These are phyloP conservation scores for Mycotypha africana DNA, from an alignment of 371 early-diverging fungal genomes.

Conservation along the genomic window DNA sequence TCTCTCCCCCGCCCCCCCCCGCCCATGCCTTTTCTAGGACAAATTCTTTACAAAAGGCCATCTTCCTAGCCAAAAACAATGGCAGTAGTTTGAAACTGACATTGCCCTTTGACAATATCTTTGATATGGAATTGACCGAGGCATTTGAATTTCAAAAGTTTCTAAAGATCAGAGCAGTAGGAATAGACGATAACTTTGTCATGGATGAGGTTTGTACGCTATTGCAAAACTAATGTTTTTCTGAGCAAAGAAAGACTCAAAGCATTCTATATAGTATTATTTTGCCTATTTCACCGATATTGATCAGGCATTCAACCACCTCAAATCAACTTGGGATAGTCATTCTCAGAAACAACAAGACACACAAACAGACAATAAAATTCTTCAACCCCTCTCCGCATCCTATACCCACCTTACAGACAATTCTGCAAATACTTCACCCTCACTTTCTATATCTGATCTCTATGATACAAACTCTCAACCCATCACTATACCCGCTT, in stretches of 20 bases:
- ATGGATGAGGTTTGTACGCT: conserved; percentile 66
- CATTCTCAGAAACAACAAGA: not conserved
- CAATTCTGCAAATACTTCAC: conserved; percentile 18
- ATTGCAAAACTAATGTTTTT: too few species aligned
- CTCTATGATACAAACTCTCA: conserved; percentile 27
- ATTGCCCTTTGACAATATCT: conserved; percentile 50
- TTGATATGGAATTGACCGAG: conserved; percentile 55
- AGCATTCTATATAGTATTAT: conserved; percentile 42
- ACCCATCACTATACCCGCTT: conserved; percentile 22
- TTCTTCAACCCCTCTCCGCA: too few species aligned
- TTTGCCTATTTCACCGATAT: conserved; percentile 66
- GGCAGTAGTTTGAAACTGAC: conserved; percentile 61
- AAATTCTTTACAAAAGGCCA: conserved; percentile 55
- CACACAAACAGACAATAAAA: too few species aligned
- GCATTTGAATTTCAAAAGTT: conserved; percentile 57
- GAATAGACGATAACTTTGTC: conserved; percentile 52
- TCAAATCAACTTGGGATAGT: conserved; percentile 28
- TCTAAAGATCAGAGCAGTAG: conserved; percentile 56
- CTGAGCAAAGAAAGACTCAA: not conserved
- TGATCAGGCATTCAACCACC: conserved; percentile 26
- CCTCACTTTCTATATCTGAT: conserved; percentile 34
- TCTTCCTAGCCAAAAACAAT: conserved; percentile 58
- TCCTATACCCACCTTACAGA: too few species aligned
- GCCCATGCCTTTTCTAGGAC: conserved; percentile 28
- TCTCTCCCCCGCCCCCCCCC: not conserved